Evolutionary conservation across 306 rosid genomes (phyloP).

Genomic region (Rosa chinensis): DNA sequence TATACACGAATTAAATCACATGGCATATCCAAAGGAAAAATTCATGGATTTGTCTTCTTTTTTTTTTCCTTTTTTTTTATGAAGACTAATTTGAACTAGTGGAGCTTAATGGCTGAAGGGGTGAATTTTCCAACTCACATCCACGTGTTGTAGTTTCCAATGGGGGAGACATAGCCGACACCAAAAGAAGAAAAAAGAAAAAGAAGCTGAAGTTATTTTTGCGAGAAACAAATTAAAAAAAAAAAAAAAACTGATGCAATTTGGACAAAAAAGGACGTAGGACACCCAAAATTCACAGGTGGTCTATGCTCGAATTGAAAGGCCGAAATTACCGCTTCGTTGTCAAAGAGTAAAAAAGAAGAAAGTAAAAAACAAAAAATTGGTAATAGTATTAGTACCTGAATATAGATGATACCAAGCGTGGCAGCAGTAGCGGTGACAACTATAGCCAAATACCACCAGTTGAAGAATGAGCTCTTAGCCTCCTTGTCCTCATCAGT

Average conservation of each 20-base stretch:
- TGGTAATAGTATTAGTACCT: constrained; percentile 27
- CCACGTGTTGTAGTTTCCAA: neutral
- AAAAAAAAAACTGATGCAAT: neutral
- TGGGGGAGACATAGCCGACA: neutral
- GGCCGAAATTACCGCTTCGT: too few species aligned
- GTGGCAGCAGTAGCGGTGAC: constrained; percentile 48
- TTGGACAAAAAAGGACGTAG: neutral
- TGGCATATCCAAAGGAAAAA: too few species aligned
- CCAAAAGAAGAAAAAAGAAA: neutral
- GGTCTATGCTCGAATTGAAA: neutral
- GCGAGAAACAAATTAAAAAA: too few species aligned
- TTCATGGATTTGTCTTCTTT: too few species aligned
- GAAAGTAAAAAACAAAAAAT: neutral
- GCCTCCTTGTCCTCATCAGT: constrained; percentile 46
- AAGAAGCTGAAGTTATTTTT: neutral
- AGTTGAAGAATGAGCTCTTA: constrained; percentile 72
- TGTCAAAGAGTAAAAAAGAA: neutral
- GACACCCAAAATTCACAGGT: neutral
- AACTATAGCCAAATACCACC: constrained; percentile 72
- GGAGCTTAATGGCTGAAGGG: neutral
- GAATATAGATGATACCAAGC: constrained; percentile 49
- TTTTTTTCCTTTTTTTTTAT: too few species aligned
- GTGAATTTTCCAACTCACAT: neutral
- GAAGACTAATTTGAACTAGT: neutral
- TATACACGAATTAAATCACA: too few species aligned